Evolutionary conservation across 1,284 basidiomycete genomes (phyloP).

Genomic region (Peniophora sp.): DNA sequence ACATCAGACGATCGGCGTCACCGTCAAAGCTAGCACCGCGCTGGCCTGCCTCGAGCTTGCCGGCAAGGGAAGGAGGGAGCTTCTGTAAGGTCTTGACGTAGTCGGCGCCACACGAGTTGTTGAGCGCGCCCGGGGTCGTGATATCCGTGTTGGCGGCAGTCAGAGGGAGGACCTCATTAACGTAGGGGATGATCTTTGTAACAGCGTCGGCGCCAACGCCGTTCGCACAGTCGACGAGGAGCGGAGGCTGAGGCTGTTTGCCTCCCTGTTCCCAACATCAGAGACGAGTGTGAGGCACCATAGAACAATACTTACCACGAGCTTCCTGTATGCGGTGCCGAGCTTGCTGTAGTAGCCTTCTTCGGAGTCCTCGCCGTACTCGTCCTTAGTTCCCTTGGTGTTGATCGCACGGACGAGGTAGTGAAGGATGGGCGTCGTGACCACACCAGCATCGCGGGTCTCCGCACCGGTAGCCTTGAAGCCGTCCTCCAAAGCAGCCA

Average conservation of each 20-base stretch:
- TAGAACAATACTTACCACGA: slow-evolving; percentile 57
- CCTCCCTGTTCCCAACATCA: slow-evolving; percentile 39
- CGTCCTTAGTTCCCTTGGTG: slow-evolving; percentile 67
- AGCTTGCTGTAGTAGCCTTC: slow-evolving; percentile 88
- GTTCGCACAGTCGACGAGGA: slow-evolving; percentile 95
- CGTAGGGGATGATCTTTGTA: slow-evolving; percentile 45
- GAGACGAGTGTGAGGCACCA: slow-evolving; percentile 5
- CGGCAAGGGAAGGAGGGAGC: slow-evolving; percentile 66
- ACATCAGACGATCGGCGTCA: slow-evolving; percentile 96
- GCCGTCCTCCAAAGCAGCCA: slow-evolving; percentile 79
- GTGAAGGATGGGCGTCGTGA: slow-evolving; percentile 94
- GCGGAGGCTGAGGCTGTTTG: slow-evolving; percentile 46
- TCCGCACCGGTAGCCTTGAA: slow-evolving; percentile 64
- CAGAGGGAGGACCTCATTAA: slow-evolving; percentile 49
- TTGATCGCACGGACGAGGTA: slow-evolving; percentile 92
- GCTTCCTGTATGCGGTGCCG: slow-evolving; percentile 77
- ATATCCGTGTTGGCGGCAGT: slow-evolving; percentile 64
- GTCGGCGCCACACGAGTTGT: slow-evolving; percentile 90
- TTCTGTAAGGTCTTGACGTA: slow-evolving; percentile 93
- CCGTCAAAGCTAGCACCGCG: slow-evolving; percentile 93
- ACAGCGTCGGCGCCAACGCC: slow-evolving; percentile 85
- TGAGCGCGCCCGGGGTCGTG: slow-evolving; percentile 68
- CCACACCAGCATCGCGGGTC: slow-evolving; percentile 71
- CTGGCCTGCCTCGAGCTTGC: slow-evolving; percentile 58
- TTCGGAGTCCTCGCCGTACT: slow-evolving; percentile 79